phyloP scores from a whole-genome alignment of 441 rosid genomes.

The Lepidium campestre region DNA sequence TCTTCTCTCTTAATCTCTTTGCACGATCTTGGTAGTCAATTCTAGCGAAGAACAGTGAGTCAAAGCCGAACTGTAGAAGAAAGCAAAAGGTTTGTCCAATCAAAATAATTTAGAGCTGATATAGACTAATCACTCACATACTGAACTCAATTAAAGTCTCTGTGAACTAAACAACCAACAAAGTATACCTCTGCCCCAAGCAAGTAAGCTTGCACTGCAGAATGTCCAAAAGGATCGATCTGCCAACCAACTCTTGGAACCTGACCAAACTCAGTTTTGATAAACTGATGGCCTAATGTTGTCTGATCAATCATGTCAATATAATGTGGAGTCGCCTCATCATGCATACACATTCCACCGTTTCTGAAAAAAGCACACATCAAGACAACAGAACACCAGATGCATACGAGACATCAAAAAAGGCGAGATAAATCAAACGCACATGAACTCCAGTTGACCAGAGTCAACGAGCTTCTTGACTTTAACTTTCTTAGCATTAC shows the following conservation, averaged over 20 bases:
- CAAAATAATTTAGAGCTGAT: neutral
- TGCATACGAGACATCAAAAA: neutral
- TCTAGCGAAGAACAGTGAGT: slow-evolving; percentile 73
- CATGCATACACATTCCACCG: slow-evolving; percentile 73
- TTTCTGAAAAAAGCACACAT: slow-evolving; percentile 35
- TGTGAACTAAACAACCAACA: neutral
- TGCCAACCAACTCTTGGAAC: slow-evolving; percentile 79
- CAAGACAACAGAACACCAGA: neutral
- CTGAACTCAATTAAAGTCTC: neutral
- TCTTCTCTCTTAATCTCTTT: slow-evolving; percentile 56
- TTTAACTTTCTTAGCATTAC: slow-evolving; percentile 40
- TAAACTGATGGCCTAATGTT: slow-evolving; percentile 60
- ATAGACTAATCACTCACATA: neutral
- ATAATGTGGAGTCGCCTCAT: slow-evolving; percentile 61
- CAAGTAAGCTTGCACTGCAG: slow-evolving; percentile 73
- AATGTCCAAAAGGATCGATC: slow-evolving; percentile 74
- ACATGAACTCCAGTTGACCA: slow-evolving; percentile 75
- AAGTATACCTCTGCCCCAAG: slow-evolving; percentile 64
- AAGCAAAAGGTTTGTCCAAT: slow-evolving; percentile 5
- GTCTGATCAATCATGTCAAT: slow-evolving; percentile 77
- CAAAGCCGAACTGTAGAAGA: slow-evolving; percentile 60
- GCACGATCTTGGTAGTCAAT: slow-evolving; percentile 78
- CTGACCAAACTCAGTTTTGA: slow-evolving; percentile 55
- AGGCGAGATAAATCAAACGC: slow-evolving; percentile 6
- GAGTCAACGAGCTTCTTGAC: slow-evolving; percentile 60